Conservation (phyloP, 2,329 filamentous ascomycete genomes). For the Sarocladiaceae sp. region DNA sequence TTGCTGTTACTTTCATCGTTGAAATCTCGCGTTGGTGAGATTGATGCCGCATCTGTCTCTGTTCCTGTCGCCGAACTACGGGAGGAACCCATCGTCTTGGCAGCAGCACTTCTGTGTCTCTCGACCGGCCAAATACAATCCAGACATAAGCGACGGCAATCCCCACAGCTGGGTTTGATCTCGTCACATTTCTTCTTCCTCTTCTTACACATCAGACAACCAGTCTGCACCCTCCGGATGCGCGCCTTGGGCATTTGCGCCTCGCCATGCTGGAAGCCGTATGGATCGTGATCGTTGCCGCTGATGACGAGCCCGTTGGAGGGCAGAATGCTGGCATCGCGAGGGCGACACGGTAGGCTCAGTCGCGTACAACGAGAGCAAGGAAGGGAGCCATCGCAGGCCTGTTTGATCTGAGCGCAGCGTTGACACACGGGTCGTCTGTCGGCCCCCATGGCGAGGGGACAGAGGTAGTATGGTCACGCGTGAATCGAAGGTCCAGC, state of each 20-base stretch:
- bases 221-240: constrained; percentile 29
- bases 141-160: constrained; percentile 28
- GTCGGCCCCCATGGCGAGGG: constrained; percentile 22
- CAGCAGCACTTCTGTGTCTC: neutral
- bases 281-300: too few relatives aligned
- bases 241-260: constrained; percentile 22
- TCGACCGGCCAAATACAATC: constrained; percentile 24
- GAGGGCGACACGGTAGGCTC: constrained; percentile 24
- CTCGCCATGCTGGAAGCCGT: constrained; percentile 12
- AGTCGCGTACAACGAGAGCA: constrained; percentile 27
- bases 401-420: constrained; percentile 30
- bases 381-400: constrained; percentile 25
- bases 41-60: neutral
- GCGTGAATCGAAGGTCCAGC: too few relatives aligned
- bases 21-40: neutral
- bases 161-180: constrained; percentile 33
- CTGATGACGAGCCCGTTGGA: neutral
- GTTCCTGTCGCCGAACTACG: neutral
- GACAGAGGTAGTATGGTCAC: too few relatives aligned
- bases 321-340: constrained; percentile 13
- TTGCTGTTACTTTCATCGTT: too few relatives aligned
- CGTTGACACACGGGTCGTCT: constrained; percentile 25
- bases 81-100: neutral
- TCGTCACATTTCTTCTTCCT: constrained; percentile 44
- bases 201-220: constrained; percentile 37